Percentiles rank a stretch among this genome's conserved stretches.
phyloP scores from a whole-genome alignment of 805 yeast genomes.

The Tetrapisispora iriomotensis region DNA sequence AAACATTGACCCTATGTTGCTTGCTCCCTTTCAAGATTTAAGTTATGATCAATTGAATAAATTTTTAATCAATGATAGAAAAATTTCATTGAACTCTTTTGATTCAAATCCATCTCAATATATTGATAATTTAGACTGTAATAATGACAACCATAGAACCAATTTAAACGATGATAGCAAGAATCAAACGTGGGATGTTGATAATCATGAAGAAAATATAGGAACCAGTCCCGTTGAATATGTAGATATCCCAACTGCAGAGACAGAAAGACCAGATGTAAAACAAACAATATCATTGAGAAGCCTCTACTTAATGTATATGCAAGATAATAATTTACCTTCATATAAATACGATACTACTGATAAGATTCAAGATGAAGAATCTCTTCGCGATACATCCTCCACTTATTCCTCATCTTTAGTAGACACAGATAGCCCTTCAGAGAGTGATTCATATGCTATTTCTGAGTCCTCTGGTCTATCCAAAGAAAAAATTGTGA shows the following conservation, averaged over 20 bases:
- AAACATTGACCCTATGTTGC: neutral
- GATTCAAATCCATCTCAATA: neutral
- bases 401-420: neutral
- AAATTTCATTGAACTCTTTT: neutral
- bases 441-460: neutral
- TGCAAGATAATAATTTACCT: neutral
- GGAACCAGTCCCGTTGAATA: too few relatives aligned
- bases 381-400: neutral
- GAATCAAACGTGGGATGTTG: too few relatives aligned
- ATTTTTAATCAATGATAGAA: neutral
- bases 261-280: too few relatives aligned
- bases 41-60: slow-evolving; percentile 1
- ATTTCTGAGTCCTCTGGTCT: neutral
- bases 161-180: neutral
- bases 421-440: neutral
- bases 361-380: neutral
- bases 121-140: neutral
- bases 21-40: slow-evolving; percentile 2
- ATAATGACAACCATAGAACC: neutral
- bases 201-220: too few relatives aligned
- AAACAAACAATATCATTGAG: too few relatives aligned
- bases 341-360: neutral
- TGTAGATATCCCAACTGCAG: too few relatives aligned
- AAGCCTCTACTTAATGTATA: neutral
- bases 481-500: slow-evolving; percentile 3